Evolutionary conservation across 331 rosid species (phyloP).

Genomic region (Acacia pycnantha): DNA sequence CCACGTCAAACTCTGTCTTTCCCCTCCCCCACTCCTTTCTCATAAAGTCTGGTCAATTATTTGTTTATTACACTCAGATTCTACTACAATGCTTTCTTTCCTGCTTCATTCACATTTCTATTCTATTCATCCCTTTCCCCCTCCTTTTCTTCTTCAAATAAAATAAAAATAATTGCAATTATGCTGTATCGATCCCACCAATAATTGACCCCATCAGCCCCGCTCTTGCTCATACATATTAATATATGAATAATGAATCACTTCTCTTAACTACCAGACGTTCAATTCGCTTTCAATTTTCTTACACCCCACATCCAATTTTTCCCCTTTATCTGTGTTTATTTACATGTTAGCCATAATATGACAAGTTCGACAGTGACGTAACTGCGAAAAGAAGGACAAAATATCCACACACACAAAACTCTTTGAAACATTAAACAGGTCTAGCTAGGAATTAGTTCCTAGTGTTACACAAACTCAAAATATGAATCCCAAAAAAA

Average conservation of each 20-base stretch:
- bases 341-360: neutral
- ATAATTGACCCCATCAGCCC: neutral
- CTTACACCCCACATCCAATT: neutral
- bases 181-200: too few relatives aligned
- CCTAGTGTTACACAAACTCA: too few relatives aligned
- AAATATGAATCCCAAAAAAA: neutral
- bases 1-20: slow-evolving; percentile 34
- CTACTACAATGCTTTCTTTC: neutral
- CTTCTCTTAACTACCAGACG: neutral
- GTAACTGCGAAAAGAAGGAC: neutral
- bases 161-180: too few relatives aligned
- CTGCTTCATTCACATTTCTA: neutral
- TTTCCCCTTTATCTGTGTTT: neutral
- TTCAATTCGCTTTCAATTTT: neutral
- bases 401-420: too few relatives aligned
- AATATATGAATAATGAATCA: neutral
- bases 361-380: neutral
- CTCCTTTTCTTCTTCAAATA: accelerated
- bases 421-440: neutral
- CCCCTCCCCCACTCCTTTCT: neutral
- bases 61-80: neutral
- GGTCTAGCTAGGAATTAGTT: neutral
- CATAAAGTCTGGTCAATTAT: neutral
- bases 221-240: neutral
- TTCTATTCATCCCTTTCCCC: neutral